Conservation (phyloP, 164 flowering plant genomes). For the Umbilicus rupestris region DNA sequence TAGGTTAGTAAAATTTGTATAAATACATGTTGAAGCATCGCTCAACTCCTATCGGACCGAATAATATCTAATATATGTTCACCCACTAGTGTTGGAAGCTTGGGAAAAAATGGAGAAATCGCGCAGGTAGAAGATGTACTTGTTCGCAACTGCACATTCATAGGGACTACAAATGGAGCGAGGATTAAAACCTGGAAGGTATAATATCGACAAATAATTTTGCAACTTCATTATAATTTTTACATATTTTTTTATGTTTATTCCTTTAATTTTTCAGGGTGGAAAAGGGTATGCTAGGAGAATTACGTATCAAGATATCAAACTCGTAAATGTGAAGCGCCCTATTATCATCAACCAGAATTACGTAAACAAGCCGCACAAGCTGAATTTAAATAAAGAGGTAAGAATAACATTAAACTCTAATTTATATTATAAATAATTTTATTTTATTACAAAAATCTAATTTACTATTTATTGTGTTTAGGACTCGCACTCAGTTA, state of each 20-base stretch:
- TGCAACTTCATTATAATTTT: too few species aligned
- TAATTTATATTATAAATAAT: not conserved
- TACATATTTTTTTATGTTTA: not conserved
- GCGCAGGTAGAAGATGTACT: not conserved
- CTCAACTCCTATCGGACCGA: too few species aligned
- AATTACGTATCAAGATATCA: not conserved
- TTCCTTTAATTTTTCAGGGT: not conserved
- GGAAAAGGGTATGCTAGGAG: not conserved
- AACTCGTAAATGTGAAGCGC: not conserved
- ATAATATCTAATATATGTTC: not conserved
- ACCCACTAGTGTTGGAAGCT: not conserved
- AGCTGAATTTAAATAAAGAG: not conserved
- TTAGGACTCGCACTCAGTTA: not conserved
- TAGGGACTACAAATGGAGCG: not conserved
- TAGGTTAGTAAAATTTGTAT: not conserved
- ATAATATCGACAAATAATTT: not conserved
- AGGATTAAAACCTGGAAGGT: conserved; percentile 4
- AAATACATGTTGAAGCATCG: too few species aligned
- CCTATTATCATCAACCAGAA: not conserved
- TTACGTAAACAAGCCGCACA: not conserved
- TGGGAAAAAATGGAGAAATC: not conserved
- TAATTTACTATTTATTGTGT: not conserved
- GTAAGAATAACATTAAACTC: not conserved
- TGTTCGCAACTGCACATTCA: not conserved
- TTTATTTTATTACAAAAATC: not conserved